Evolutionary conservation across 2,329 filamentous ascomycete genomes (phyloP), one percentile per base, ranked within the genome.

Genomic region (Immersiporthe knoxdaviesiana): DNA sequence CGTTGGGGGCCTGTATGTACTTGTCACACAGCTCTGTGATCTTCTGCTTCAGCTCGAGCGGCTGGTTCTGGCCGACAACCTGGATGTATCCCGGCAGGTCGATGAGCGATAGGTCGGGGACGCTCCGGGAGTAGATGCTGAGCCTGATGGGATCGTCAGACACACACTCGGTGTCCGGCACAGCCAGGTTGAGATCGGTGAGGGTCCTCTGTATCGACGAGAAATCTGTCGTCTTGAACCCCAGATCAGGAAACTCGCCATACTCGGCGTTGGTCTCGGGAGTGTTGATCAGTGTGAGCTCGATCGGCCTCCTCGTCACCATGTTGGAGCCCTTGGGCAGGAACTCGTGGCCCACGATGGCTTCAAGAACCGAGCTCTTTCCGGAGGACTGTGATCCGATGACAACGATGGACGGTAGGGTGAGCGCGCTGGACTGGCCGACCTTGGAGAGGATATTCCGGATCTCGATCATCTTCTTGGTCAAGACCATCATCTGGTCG

Each of bases 381-480:
- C 96, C 96, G 0, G 96, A 98, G 0, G 96, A 99, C 78, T 99
- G 96, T 2, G 96, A 99, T 32, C 96, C 96, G 74, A 99, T 97
- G 50, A 99, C 96, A n/a, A 99, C 96, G 69, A 99, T 99, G 0
- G 97, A 98, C 0, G 96, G 96, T 30, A 99, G 83, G 1, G 92
- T 95, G 72, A 99, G 83, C 3, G 92, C 89, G 73, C 91, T 93
- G 0, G 94, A 97, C 82, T 99, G 95, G 44, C 94, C 97, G 61
- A 99, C 92, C 35, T 91, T 93, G 76, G 97, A 92, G 32, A 99
- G 85, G 68, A 99, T 93, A 74, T 91, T 94, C 74, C 97, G 87
- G 68, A 99, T 98, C 83, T 99, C 96, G 76, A 99, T 99, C 96
- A 99, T 99, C 82, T 98, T 98, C 83, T 96, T 95, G 1, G 97